These are phyloP conservation scores for Sporobolomyces roseus DNA, from an alignment of 768 basidiomycete genomes.

Conservation along the genomic window DNA sequence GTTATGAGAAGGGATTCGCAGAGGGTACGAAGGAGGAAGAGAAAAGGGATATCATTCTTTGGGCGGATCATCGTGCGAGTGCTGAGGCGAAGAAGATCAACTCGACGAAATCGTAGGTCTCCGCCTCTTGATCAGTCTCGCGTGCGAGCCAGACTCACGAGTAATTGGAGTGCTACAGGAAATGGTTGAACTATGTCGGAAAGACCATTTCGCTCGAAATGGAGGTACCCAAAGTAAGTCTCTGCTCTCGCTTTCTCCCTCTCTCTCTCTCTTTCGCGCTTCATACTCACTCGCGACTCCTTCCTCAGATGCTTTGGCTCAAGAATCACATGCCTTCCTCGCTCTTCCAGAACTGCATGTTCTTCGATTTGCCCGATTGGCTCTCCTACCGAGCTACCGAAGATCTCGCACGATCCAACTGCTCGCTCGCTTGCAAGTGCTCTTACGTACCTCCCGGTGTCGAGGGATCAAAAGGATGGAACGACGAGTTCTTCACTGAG, in stretches of 20 bases:
- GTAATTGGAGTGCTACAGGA: constrained; percentile 53
- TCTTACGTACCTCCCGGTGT: constrained; percentile 71
- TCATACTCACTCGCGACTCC: not conserved
- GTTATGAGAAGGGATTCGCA: constrained; percentile 42
- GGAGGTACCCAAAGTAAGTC: constrained; percentile 76
- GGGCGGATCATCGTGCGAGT: constrained; percentile 87
- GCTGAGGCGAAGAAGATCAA: constrained; percentile 89
- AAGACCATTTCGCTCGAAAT: constrained; percentile 96
- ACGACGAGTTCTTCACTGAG: constrained; percentile 73
- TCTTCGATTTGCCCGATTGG: constrained; percentile 50
- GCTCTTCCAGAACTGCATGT: constrained; percentile 56
- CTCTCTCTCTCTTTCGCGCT: not conserved
- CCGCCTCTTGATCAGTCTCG: not conserved
- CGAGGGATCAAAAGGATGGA: constrained; percentile 70
- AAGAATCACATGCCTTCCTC: constrained; percentile 75
- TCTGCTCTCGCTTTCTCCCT: not conserved
- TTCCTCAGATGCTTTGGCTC: constrained; percentile 75
- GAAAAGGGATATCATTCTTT: constrained; percentile 82
- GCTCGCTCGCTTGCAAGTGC: constrained; percentile 95
- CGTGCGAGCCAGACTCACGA: not conserved
- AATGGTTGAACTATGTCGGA: constrained; percentile 89
- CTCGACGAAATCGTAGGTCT: constrained; percentile 51
- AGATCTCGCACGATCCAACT: constrained; percentile 71
- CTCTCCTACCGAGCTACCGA: constrained; percentile 85
- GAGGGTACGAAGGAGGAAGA: constrained; percentile 52